phyloP scores from a whole-genome alignment of 1,284 basidiomycete species.

The Cryptococcus amylolentus region DNA sequence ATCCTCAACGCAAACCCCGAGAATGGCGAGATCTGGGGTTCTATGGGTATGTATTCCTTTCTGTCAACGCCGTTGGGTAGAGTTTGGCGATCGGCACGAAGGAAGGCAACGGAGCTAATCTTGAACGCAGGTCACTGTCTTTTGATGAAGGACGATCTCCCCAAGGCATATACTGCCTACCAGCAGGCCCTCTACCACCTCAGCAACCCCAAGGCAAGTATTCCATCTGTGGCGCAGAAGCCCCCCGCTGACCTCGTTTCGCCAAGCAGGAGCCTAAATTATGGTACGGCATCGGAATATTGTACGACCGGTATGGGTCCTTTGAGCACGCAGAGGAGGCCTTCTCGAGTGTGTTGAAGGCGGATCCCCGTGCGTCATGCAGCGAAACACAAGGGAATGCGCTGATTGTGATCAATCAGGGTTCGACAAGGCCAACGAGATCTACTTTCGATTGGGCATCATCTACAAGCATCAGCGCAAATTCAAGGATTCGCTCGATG shows the following conservation, averaged over 20 bases:
- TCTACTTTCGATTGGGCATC: constrained; percentile 95
- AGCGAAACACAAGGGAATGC: not conserved
- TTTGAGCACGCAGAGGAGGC: constrained; percentile 98
- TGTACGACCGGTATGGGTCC: constrained; percentile 97
- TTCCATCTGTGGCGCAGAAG: constrained; percentile 19
- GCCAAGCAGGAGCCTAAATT: constrained; percentile 82
- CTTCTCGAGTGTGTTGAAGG: constrained; percentile 90
- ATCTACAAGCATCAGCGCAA: constrained; percentile 99
- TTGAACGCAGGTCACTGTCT: constrained; percentile 72
- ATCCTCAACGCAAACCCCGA: constrained; percentile 83
- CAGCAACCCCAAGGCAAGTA: constrained; percentile 81
- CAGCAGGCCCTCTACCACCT: constrained; percentile 96
- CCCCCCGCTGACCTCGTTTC: too few species aligned
- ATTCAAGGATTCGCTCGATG: constrained; percentile 72
- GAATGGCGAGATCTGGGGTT: constrained; percentile 93
- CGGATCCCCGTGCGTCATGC: constrained; percentile 76
- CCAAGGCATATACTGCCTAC: constrained; percentile 97
- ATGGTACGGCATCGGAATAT: constrained; percentile 99
- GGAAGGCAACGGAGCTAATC: not conserved
- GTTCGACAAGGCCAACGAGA: constrained; percentile 99
- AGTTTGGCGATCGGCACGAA: not conserved
- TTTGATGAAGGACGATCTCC: constrained; percentile 98
- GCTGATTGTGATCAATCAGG: constrained; percentile 54
- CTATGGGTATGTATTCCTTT: constrained; percentile 63
- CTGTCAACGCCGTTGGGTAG: not conserved